These are phyloP conservation scores for Rutstroemia sp. DNA, from an alignment of 2,329 filamentous ascomycete genomes.

Conservation along the genomic window DNA sequence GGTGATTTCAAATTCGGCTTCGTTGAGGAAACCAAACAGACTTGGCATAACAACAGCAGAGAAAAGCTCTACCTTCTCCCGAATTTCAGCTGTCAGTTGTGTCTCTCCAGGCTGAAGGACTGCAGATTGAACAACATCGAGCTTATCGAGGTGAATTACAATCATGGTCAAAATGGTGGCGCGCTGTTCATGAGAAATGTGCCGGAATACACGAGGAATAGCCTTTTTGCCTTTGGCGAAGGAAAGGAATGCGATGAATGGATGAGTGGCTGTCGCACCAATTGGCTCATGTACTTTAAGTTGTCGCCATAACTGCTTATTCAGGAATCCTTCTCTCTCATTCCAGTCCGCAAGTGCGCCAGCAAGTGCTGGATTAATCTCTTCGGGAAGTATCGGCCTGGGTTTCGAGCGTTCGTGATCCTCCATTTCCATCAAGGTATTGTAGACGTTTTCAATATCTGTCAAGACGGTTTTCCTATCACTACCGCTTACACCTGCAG, in stretches of 20 bases:
- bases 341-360: conserved; percentile 76
- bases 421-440: conserved; percentile 85
- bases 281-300: conserved; percentile 94
- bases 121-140: conserved; percentile 82
- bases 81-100: conserved; percentile 65
- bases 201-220: conserved; percentile 88
- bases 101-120: conserved; percentile 66
- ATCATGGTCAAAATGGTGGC: conserved; percentile 96
- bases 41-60: conserved; percentile 81
- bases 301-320: conserved; percentile 73
- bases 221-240: conserved; percentile 95
- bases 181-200: conserved; percentile 85
- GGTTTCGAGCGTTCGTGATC: conserved; percentile 82
- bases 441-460: conserved; percentile 85
- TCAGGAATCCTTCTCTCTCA: conserved; percentile 61
- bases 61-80: conserved; percentile 91
- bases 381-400: conserved; percentile 52
- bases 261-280: conserved; percentile 67
- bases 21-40: conserved; percentile 82
- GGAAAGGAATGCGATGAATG: conserved; percentile 92
- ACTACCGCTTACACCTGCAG: conserved; percentile 45
- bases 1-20: conserved; percentile 84
- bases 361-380: conserved; percentile 59
- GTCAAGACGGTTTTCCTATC: conserved; percentile 78
- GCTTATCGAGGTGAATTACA: conserved; percentile 81